These are phyloP conservation scores for Cyclotella sp. DNA, from an alignment of 108 stramenopile genomes.

Conservation along the genomic window DNA sequence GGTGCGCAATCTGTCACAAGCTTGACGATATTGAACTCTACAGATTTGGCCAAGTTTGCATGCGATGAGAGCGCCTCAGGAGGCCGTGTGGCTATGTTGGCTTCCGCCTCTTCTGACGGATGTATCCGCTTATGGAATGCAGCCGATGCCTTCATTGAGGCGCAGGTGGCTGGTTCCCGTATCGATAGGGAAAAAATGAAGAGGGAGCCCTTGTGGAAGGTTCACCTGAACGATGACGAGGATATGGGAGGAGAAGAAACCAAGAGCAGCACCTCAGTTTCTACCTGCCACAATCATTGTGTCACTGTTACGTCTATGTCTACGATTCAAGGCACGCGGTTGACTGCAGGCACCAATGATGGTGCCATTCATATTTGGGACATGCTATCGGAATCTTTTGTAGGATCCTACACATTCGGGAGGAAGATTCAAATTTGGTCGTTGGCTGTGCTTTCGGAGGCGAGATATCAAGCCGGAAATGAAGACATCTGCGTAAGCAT, in stretches of 20 bases:
- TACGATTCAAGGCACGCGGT: not conserved
- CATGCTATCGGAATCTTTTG: conserved; percentile 14
- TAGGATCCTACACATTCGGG: conserved; percentile 28
- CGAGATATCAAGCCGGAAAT: conserved; percentile 1
- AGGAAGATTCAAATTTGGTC: conserved; percentile 30
- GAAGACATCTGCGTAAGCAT: conserved; percentile 21
- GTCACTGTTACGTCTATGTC: conserved; percentile 18
- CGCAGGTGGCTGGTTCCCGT: conserved; percentile 4
- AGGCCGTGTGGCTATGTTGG: conserved; percentile 17
- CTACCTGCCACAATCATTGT: not conserved
- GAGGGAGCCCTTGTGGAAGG: conserved; percentile 26
- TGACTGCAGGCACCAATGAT: conserved; percentile 31
- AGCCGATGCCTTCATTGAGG: conserved; percentile 9
- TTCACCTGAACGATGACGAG: conserved; percentile 32
- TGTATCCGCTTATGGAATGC: conserved; percentile 25
- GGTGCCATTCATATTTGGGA: conserved; percentile 35
- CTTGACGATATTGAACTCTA: conserved; percentile 27
- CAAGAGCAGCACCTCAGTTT: not conserved
- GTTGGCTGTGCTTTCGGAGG: conserved; percentile 20
- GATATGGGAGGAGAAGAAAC: not conserved
- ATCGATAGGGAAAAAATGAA: conserved; percentile 12
- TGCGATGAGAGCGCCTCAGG: not conserved
- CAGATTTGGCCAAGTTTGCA: conserved; percentile 2
- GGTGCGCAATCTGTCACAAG: conserved; percentile 11
- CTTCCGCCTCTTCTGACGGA: conserved; percentile 17